These are phyloP conservation scores for Lachnellula hyalina DNA, from an alignment of 2,329 filamentous ascomycete species.

Conservation along the genomic window DNA sequence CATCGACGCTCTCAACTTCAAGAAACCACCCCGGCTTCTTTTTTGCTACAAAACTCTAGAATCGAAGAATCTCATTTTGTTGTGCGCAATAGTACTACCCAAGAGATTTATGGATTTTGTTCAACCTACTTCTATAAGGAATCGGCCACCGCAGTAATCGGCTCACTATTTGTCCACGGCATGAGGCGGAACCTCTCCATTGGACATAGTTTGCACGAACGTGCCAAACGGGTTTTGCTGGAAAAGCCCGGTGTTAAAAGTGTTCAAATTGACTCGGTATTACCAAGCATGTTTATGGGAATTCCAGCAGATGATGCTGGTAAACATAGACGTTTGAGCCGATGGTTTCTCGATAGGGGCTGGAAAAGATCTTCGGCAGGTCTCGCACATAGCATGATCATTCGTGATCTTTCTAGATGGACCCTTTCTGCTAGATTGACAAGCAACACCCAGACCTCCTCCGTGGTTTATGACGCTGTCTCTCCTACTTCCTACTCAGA, in stretches of 20 bases:
- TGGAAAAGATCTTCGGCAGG: slow-evolving; percentile 70
- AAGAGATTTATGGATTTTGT: slow-evolving; percentile 86
- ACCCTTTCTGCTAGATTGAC: slow-evolving; percentile 55
- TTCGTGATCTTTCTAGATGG: slow-evolving; percentile 56
- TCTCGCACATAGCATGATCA: slow-evolving; percentile 58
- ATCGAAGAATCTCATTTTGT: slow-evolving; percentile 84
- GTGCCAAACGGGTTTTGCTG: slow-evolving; percentile 74
- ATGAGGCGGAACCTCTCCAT: slow-evolving; percentile 82
- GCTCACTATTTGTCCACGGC: slow-evolving; percentile 85
- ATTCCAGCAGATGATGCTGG: slow-evolving; percentile 60
- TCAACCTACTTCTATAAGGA: slow-evolving; percentile 69
- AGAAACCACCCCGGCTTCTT: slow-evolving; percentile 66
- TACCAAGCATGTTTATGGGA: slow-evolving; percentile 82
- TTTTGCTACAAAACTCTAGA: slow-evolving; percentile 56
- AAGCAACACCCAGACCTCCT: slow-evolving; percentile 45
- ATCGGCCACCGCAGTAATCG: slow-evolving; percentile 57
- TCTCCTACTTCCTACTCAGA: slow-evolving; percentile 56
- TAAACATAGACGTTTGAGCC: slow-evolving; percentile 41
- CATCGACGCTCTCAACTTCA: slow-evolving; percentile 59
- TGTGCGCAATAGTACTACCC: slow-evolving; percentile 88
- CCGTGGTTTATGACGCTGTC: slow-evolving; percentile 59
- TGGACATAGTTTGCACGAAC: slow-evolving; percentile 80
- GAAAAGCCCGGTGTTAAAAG: slow-evolving; percentile 69
- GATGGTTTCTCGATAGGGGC: slow-evolving; percentile 86
- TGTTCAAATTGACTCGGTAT: slow-evolving; percentile 73